phyloP scores from a whole-genome alignment of 805 yeast species.

The Teunomyces lycoperdinae region DNA sequence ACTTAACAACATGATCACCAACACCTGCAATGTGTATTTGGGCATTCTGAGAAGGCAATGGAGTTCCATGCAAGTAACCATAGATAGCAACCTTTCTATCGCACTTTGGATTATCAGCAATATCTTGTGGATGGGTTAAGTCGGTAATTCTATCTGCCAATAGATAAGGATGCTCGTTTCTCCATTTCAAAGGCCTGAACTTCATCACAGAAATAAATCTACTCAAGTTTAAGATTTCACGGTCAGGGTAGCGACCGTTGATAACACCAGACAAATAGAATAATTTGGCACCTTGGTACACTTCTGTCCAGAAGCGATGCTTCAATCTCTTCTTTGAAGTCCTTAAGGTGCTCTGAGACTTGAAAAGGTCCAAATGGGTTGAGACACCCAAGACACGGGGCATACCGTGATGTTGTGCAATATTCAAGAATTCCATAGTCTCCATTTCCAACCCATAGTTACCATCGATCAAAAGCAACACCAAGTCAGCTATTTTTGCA shows the following conservation, averaged over 20 bases:
- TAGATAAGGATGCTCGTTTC: conserved; percentile 96
- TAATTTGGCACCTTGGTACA: conserved; percentile 94
- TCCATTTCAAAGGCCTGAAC: conserved; percentile 98
- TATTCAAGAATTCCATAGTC: conserved; percentile 95
- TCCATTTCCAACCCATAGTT: conserved; percentile 99
- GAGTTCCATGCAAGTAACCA: conserved; percentile 94
- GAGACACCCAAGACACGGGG: conserved; percentile 95
- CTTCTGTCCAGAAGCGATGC: conserved; percentile 98
- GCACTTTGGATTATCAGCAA: conserved; percentile 75
- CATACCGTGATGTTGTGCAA: conserved; percentile 98
- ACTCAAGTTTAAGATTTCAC: conserved; percentile 88
- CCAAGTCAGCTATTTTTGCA: conserved; percentile 92
- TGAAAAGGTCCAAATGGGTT: conserved; percentile 93
- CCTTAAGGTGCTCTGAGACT: conserved; percentile 81
- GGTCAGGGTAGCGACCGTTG: conserved; percentile 96
- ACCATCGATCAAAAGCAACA: conserved; percentile 87
- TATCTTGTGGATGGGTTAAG: conserved; percentile 83
- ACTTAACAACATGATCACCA: conserved; percentile 77
- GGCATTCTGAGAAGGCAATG: conserved; percentile 65
- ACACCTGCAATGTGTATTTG: conserved; percentile 93
- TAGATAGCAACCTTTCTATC: conserved; percentile 90
- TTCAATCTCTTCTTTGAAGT: conserved; percentile 89
- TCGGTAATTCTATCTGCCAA: conserved; percentile 91
- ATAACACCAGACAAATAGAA: conserved; percentile 93
- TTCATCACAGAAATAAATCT: conserved; percentile 96